Percentiles rank a stretch among this genome's conserved stretches.
Conservation (phyloP, 1,284 basidiomycete genomes). For the Inonotus obliquus region DNA sequence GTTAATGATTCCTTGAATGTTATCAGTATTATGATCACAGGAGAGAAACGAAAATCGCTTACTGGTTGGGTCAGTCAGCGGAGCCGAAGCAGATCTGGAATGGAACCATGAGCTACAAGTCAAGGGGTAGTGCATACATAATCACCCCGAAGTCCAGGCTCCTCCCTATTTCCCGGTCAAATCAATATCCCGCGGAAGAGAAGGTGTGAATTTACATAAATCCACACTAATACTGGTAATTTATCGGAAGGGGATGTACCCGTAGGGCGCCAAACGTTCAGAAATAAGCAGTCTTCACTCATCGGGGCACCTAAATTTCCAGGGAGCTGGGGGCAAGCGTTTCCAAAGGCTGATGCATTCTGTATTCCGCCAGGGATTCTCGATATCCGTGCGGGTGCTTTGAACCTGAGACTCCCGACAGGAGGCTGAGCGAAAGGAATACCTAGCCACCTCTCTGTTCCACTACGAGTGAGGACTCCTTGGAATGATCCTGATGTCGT, state of each 20-base stretch:
- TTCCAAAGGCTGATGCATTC: conserved; percentile 47
- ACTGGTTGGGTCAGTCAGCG: conserved; percentile 44
- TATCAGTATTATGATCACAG: neutral
- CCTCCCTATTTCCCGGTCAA: conserved; percentile 38
- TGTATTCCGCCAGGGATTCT: conserved; percentile 29
- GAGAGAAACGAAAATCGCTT: conserved; percentile 15
- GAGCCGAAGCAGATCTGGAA: conserved; percentile 39
- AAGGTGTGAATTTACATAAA: conserved; percentile 37
- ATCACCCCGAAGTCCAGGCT: conserved; percentile 42
- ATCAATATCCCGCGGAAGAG: neutral
- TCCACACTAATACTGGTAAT: conserved; percentile 49
- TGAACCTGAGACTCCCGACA: conserved; percentile 49
- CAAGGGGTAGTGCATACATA: neutral
- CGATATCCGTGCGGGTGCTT: conserved; percentile 50
- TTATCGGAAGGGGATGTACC: conserved; percentile 30
- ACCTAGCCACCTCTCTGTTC: conserved; percentile 52
- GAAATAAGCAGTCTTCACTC: conserved; percentile 50
- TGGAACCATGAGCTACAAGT: neutral
- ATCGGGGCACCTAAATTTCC: conserved; percentile 41
- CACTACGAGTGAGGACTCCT: conserved; percentile 29
- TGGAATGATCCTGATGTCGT: conserved; percentile 19
- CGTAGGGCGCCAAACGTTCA: conserved; percentile 46
- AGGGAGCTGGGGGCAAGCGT: conserved; percentile 51
- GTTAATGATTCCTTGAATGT: conserved; percentile 37
- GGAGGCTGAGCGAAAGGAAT: conserved; percentile 66